Evolutionary conservation across 2,329 filamentous ascomycete species (phyloP).

Genomic region (Karstenula rhodostoma): DNA sequence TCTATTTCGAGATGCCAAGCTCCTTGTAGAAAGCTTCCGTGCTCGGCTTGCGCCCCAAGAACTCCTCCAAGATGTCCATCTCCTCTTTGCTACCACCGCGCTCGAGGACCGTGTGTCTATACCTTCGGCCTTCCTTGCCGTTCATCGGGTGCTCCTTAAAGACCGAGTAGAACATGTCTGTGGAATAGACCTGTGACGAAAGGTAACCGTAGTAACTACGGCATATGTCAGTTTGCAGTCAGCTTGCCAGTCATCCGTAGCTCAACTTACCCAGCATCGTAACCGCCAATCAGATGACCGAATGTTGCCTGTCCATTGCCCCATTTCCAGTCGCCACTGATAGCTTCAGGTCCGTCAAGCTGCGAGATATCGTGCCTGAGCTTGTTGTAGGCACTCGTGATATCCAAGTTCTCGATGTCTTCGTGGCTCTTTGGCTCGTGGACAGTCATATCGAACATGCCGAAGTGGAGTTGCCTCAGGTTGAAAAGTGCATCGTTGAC

Average conservation of each 20-base stretch:
- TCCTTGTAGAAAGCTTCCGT: slow-evolving; percentile 83
- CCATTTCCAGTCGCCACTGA: slow-evolving; percentile 67
- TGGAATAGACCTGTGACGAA: slow-evolving; percentile 78
- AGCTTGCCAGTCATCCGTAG: not conserved
- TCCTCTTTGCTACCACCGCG: slow-evolving; percentile 81
- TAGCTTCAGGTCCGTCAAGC: slow-evolving; percentile 75
- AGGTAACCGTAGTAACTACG: slow-evolving; percentile 70
- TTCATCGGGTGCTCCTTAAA: slow-evolving; percentile 85
- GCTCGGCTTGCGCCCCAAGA: slow-evolving; percentile 78
- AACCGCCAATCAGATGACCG: slow-evolving; percentile 83
- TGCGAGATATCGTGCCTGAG: slow-evolving; percentile 75
- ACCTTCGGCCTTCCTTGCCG: slow-evolving; percentile 74
- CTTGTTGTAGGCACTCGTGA: slow-evolving; percentile 74
- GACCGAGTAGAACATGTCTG: slow-evolving; percentile 85
- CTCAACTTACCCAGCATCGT: slow-evolving; percentile 71
- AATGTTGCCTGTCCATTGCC: slow-evolving; percentile 82
- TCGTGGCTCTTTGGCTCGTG: slow-evolving; percentile 75
- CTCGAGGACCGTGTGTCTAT: slow-evolving; percentile 80
- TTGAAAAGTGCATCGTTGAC: slow-evolving; percentile 84
- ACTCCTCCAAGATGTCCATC: slow-evolving; percentile 80
- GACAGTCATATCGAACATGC: slow-evolving; percentile 84
- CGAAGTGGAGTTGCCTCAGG: slow-evolving; percentile 79
- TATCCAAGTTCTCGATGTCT: slow-evolving; percentile 71
- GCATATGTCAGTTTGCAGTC: slow-evolving; percentile 18
- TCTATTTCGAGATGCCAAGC: slow-evolving; percentile 61